Percentiles rank a stretch among this genome's conserved stretches.
Evolutionary conservation across 2,329 filamentous ascomycete species (phyloP).

Genomic region (Neonectria ditissima): DNA sequence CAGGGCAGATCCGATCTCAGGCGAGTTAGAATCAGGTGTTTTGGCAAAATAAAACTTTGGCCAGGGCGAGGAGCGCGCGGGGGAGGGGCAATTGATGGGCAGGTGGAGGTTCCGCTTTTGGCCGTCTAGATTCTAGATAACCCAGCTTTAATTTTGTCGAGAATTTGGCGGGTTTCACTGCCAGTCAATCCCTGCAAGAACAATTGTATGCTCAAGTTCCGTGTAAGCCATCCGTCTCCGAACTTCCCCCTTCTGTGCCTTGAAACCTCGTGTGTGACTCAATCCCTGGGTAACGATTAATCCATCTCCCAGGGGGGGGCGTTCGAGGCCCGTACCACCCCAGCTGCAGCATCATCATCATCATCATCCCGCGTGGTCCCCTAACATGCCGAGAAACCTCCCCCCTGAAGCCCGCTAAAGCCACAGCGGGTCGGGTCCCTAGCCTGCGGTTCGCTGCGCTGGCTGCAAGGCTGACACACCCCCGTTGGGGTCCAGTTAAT

Average conservation of each 20-base stretch:
- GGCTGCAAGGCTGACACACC: slow-evolving; percentile 38
- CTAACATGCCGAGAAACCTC: not conserved
- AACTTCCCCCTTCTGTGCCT: no score
- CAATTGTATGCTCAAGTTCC: no score
- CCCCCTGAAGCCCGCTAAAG: slow-evolving; percentile 15
- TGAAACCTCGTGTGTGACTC: no score
- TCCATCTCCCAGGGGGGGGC: slow-evolving; percentile 29
- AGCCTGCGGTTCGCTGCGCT: slow-evolving; percentile 30
- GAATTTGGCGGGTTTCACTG: not conserved
- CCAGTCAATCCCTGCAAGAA: no score
- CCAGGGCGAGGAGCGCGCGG: slow-evolving; percentile 24
- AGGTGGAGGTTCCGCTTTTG: slow-evolving; percentile 11
- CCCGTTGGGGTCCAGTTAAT: not conserved
- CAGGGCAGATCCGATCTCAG: slow-evolving; percentile 29
- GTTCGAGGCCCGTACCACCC: not conserved
- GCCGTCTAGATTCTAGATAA: not conserved
- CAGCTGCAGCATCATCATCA: not conserved
- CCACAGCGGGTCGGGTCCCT: slow-evolving; percentile 11
- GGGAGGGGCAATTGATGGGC: slow-evolving; percentile 30
- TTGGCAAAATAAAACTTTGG: slow-evolving; percentile 14
- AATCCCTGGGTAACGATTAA: slow-evolving; percentile 40
- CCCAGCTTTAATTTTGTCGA: not conserved
- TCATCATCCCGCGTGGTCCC: not conserved
- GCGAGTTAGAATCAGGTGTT: not conserved
- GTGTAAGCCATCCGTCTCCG: not conserved